A percentile compares a stretch with the other conserved stretches of the same genome.
phyloP scores from a whole-genome alignment of 371 early-diverging fungal genomes.

The Smittium culicis region DNA sequence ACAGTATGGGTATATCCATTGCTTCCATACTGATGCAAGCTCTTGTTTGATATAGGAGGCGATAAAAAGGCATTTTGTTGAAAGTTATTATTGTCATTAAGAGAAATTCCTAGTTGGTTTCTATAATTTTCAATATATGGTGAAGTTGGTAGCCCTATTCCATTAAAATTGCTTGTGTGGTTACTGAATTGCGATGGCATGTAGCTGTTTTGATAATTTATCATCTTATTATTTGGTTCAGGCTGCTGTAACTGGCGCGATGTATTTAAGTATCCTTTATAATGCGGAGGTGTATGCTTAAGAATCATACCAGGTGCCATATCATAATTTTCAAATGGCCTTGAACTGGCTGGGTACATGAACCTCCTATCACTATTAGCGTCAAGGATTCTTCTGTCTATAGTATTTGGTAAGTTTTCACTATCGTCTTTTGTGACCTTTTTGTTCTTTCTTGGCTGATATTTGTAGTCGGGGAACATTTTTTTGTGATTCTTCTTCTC shows the following conservation, averaged over 20 bases:
- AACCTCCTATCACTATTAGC: not conserved
- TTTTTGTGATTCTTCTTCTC: slow-evolving; percentile 42
- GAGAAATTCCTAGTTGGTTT: not conserved
- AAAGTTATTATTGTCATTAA: not conserved
- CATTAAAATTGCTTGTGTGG: not conserved
- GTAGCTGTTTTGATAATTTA: not conserved
- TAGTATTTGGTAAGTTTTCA: not conserved
- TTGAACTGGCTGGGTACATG: not conserved
- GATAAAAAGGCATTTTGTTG: not conserved
- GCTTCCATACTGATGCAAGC: not conserved
- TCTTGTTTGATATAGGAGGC: not conserved
- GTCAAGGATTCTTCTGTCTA: not conserved
- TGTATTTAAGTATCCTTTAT: not conserved
- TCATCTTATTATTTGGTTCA: not conserved
- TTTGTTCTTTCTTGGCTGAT: slow-evolving; percentile 47
- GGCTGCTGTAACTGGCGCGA: not conserved
- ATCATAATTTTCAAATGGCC: not conserved
- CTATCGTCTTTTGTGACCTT: not conserved
- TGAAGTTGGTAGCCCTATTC: not conserved
- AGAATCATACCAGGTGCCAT: not conserved
- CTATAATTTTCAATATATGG: not conserved
- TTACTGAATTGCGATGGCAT: not conserved
- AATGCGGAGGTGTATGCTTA: not conserved
- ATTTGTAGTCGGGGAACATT: slow-evolving; percentile 54
- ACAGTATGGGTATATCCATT: not conserved